These are phyloP conservation scores for Penicillium corylophilum DNA, from an alignment of 2,329 filamentous ascomycete genomes.

Conservation along the genomic window DNA sequence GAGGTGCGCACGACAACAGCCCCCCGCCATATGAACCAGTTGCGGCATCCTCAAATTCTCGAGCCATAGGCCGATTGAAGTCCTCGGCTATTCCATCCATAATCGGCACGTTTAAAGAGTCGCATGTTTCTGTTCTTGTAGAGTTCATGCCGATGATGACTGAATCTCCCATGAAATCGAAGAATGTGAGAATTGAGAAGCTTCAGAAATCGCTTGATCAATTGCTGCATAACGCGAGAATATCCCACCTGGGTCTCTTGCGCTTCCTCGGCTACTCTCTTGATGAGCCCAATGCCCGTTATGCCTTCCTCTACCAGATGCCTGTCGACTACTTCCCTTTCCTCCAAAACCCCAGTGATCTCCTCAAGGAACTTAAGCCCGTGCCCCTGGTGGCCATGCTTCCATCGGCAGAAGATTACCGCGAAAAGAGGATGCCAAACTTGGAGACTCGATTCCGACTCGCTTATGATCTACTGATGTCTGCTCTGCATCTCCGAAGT, in stretches of 20 bases:
- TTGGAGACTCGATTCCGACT: conserved; percentile 63
- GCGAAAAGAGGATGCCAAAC: conserved; percentile 46
- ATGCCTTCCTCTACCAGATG: conserved; percentile 61
- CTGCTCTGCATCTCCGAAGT: conserved; percentile 57
- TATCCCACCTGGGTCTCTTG: conserved; percentile 43
- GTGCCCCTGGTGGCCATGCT: conserved; percentile 45
- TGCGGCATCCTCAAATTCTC: conserved; percentile 43
- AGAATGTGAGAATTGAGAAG: conserved; percentile 32
- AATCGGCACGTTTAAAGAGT: conserved; percentile 32
- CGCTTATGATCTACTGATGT: conserved; percentile 58
- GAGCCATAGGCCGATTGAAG: conserved; percentile 41
- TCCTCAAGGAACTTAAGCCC: conserved; percentile 38
- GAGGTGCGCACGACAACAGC: conserved; percentile 39
- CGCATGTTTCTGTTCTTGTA: conserved; percentile 41
- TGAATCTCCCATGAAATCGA: conserved; percentile 30
- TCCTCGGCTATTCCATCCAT: conserved; percentile 37
- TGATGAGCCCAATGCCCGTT: conserved; percentile 57
- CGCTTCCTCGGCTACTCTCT: conserved; percentile 53
- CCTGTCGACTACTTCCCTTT: conserved; percentile 51
- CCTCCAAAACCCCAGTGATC: conserved; percentile 39
- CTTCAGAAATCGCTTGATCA: conserved; percentile 41
- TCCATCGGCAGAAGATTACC: conserved; percentile 42
- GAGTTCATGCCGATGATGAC: conserved; percentile 45
- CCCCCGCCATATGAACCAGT: conserved; percentile 46
- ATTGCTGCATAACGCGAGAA: conserved; percentile 42